Conservation (phyloP, 2,329 filamentous ascomycete genomes). For the Talaromyces atroroseus region DNA sequence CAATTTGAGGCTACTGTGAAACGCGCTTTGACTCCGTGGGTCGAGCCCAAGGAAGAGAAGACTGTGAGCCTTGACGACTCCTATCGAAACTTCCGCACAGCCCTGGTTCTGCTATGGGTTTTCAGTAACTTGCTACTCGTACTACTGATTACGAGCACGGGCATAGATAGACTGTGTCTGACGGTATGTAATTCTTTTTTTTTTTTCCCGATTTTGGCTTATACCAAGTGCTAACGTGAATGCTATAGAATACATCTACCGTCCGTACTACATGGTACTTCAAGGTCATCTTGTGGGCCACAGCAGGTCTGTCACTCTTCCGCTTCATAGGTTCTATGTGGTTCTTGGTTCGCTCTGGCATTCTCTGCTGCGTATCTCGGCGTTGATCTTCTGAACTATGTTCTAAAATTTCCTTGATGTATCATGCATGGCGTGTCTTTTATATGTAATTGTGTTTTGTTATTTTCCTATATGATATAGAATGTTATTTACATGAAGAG, state of each 20-base stretch:
- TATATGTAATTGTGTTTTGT: too few relatives aligned
- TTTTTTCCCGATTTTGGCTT: not conserved
- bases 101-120: conserved; percentile 89
- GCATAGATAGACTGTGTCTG: conserved; percentile 77
- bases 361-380: conserved; percentile 34
- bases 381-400: not conserved
- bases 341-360: conserved; percentile 91
- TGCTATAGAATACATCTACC: conserved; percentile 57
- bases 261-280: conserved; percentile 80
- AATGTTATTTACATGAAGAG: not conserved
- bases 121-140: conserved; percentile 80
- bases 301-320: conserved; percentile 73
- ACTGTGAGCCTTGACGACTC: conserved; percentile 90
- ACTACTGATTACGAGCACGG: conserved; percentile 87
- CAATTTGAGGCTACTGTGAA: conserved; percentile 96
- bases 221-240: conserved; percentile 6
- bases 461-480: not conserved
- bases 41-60: conserved; percentile 69
- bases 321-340: conserved; percentile 88
- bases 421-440: not conserved
- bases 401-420: not conserved
- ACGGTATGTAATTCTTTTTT: conserved; percentile 54
- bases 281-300: conserved; percentile 84
- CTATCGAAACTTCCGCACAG: conserved; percentile 98
- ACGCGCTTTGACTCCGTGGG: conserved; percentile 79